Base-by-base conservation (phyloP, 768 basidiomycete species). In the Mycena capillaripes region DNA sequence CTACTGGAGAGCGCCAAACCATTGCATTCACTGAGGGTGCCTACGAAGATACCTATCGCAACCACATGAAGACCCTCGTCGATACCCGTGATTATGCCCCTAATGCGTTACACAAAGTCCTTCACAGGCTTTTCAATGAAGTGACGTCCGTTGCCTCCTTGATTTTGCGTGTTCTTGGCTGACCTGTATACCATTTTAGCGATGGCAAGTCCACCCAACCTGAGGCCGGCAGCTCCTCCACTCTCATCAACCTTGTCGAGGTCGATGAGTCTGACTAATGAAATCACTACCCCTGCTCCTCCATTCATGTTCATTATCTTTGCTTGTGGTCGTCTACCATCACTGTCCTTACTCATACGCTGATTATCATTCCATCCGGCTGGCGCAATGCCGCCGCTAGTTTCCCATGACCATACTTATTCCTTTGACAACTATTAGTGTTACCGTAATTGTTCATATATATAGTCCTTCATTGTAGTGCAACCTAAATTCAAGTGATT, bases 1-100 rank as follows among this genome's bases (percentile, higher is more conserved):
- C 38, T 2, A 58, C 55, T 2, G 66, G 66, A 10, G 42, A 48
- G 30, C 56, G 56, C 17, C 66, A 66, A 38, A 48, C 21, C 56
- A 58, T 66, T 6, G 29, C 55, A 8, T 66, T 66, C 42, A 66
- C 65, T 36, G 65, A 66, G 55, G 65, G 42, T 4, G 66, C 66
- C 4, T 66, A 58, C 19, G 66, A 66, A 38, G 66, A 57, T 10
- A 66, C 44, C 8, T 66, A 66, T 17, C 55, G 32, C 14, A 66
- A 58, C 44, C 66, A 66, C 44, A 66, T 66, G 42, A 32, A 46
- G 27, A 44, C 56, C 17, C 56, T 66, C 12, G 6, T 12, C 34
- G 9, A 44, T 19, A 44, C 42, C 19, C 42, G 42, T 19, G 42
- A 44, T 19, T 12, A 12, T 7, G 42, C 42, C 10, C 42, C 42